These are phyloP conservation scores for Pseudogymnoascus destructans DNA, from an alignment of 2,329 filamentous ascomycete species.

Conservation along the genomic window DNA sequence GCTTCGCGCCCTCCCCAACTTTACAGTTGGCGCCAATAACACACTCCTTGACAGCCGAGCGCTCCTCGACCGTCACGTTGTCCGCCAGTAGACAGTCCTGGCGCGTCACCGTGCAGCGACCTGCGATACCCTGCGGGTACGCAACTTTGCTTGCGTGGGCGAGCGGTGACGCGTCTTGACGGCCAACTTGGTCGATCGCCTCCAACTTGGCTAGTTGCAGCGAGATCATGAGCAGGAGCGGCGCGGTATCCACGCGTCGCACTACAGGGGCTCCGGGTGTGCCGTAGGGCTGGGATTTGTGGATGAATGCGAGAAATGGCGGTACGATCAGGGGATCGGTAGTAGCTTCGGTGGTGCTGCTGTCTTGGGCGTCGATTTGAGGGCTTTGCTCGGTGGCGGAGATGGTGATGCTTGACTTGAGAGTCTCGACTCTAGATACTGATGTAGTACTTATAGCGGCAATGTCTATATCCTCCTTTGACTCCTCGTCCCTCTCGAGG, in stretches of 20 bases:
- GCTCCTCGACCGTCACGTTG: constrained; percentile 80
- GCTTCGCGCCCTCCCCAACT: constrained; percentile 71
- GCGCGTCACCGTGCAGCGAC: constrained; percentile 68
- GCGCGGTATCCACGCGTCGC: constrained; percentile 76
- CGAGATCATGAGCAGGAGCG: constrained; percentile 68
- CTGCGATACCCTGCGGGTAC: constrained; percentile 68
- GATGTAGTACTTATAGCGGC: constrained; percentile 23
- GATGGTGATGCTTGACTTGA: constrained; percentile 11
- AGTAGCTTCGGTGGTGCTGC: constrained; percentile 13
- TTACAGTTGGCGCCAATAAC: constrained; percentile 81
- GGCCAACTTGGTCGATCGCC: constrained; percentile 51
- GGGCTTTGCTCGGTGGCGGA: constrained; percentile 7
- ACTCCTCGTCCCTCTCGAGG: constrained; percentile 21
- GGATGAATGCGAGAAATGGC: constrained; percentile 70
- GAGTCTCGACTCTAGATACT: constrained; percentile 17
- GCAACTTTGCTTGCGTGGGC: constrained; percentile 70
- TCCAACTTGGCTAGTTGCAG: constrained; percentile 75
- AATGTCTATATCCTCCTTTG: constrained; percentile 22
- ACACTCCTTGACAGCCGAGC: constrained; percentile 81
- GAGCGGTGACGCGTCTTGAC: constrained; percentile 51
- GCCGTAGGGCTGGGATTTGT: constrained; percentile 37
- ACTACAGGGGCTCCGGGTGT: constrained; percentile 47
- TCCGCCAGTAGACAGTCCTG: constrained; percentile 73
- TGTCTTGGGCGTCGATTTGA: constrained; percentile 12
- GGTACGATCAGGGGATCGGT: constrained; percentile 41